Conservation (phyloP, 148 eudicot genomes). For the Drosera capensis region DNA sequence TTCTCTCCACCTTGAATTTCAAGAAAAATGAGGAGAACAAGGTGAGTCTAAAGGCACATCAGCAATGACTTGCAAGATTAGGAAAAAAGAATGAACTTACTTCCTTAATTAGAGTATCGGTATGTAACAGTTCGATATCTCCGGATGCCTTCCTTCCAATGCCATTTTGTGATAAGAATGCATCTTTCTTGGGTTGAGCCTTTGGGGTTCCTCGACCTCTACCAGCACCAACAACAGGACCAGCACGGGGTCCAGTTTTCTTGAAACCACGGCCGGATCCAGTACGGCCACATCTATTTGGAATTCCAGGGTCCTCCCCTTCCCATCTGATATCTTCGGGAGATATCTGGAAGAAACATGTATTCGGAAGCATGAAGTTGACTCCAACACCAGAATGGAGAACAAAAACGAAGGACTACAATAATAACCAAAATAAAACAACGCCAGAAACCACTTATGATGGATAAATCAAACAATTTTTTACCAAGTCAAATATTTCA, state of each 20-base stretch:
- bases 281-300: conserved; percentile 25
- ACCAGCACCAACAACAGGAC: conserved; percentile 26
- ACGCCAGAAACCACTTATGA: too few species aligned
- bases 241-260: conserved; percentile 27
- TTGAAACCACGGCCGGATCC: conserved; percentile 33
- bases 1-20: conserved; percentile 53
- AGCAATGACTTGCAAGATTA: conserved; percentile 37
- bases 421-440: too few species aligned
- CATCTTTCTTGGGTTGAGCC: conserved; percentile 27
- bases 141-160: conserved; percentile 33
- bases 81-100: conserved; percentile 12
- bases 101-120: conserved; percentile 55
- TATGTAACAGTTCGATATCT: conserved; percentile 54
- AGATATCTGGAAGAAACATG: conserved; percentile 24
- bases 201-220: conserved; percentile 42
- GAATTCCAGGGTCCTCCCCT: conserved; percentile 21
- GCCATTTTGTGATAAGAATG: conserved; percentile 32
- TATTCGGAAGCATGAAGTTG: not conserved
- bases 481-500: too few species aligned
- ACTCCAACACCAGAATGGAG: too few species aligned
- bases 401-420: too few species aligned
- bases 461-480: too few species aligned
- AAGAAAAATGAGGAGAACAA: too few species aligned
- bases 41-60: too few species aligned
- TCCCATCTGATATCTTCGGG: conserved; percentile 53